Base-by-base conservation (phyloP, 2,329 filamentous ascomycete genomes). In the Pestalotiopsis fici region DNA sequence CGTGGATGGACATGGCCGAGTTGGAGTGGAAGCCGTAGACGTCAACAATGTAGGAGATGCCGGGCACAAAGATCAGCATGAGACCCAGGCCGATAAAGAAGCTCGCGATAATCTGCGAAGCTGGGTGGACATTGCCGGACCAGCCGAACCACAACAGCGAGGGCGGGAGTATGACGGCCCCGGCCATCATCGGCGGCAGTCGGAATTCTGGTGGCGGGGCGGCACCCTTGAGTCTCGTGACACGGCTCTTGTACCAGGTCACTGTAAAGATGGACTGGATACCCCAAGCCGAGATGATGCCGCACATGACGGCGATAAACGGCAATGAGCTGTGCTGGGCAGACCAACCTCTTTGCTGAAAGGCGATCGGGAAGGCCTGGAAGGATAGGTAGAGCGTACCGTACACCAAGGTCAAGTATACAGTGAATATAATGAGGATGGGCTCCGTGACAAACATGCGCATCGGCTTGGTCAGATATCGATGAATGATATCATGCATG, bases 141-240 rank as follows among this genome's bases (percentile, higher is more conserved):
- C 83, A 87, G 0, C 80, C 83, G 68, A 87, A 87, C 83, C 82
- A 85, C 69, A 87, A 85, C 27, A 87, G 74, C 1, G 83, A 82
- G 9, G 79, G 76, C 1, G 83, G 81, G 1, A 83, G 74, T 3
- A 86, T 70, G 1, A 83, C 66, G 4, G 80, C 74, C 5, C 81
- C 83, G 1, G 83, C 70, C 25, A 87, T 83, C 78, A 85, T 84
- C 0, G 83, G 81, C 4, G 80, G 77, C 1, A 86, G 76, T 2
- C 83, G 78, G 39, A 81, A 80, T 71, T 86, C 84, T 0, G 83
- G 83, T n/a, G 80, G 70, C 9, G 77, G 73, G 6, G 71, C 68
- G 3, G 75, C 76, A 7, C 74, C 71, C 35, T 4, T 27, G 18
- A 60, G 57, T 25, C 23, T 23, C n/a, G 77, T 66, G 21, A 76